These are phyloP conservation scores for Penicillium sp. DNA, from an alignment of 2,329 filamentous ascomycete genomes.

Conservation along the genomic window DNA sequence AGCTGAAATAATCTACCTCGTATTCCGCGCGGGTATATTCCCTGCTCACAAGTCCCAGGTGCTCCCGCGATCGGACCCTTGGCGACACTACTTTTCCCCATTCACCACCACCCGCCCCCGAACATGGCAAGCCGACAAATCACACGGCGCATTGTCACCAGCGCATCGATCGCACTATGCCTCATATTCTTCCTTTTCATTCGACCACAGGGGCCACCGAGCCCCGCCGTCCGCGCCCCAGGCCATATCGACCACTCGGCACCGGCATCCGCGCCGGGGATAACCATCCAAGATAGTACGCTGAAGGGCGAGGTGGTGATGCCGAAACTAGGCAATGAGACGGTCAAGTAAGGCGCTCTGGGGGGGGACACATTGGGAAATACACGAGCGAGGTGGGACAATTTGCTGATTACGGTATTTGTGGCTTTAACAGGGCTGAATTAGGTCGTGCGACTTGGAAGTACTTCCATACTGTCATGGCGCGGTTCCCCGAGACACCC, in stretches of 20 bases:
- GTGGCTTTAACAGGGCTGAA: slow-evolving; percentile 52
- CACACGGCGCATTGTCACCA: slow-evolving; percentile 38
- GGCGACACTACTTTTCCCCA: slow-evolving; percentile 3
- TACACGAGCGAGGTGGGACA: background rate
- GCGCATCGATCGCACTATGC: slow-evolving; percentile 34
- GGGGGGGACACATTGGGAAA: background rate
- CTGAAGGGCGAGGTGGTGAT: slow-evolving; percentile 48
- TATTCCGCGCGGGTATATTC: background rate
- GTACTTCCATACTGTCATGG: slow-evolving; percentile 66
- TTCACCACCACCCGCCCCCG: background rate
- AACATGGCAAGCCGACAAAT: slow-evolving; percentile 41
- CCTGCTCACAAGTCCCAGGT: background rate
- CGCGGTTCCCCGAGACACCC: slow-evolving; percentile 63
- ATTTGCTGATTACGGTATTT: slow-evolving; percentile 9
- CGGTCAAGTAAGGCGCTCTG: slow-evolving; percentile 44
- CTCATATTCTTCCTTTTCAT: slow-evolving; percentile 42
- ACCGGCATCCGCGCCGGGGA: slow-evolving; percentile 20
- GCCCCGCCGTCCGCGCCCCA: slow-evolving; percentile 42
- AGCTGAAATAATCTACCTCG: background rate
- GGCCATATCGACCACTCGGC: slow-evolving; percentile 40
- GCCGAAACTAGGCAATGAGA: slow-evolving; percentile 51
- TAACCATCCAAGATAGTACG: slow-evolving; percentile 35
- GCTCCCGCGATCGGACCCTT: slow-evolving; percentile 1
- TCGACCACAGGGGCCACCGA: slow-evolving; percentile 38
- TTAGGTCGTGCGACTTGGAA: slow-evolving; percentile 66